A percentile compares a stretch with the other conserved stretches of the same genome.
These are phyloP conservation scores for Fusarium sp. DNA, from an alignment of 2,329 filamentous ascomycete species.

Conservation along the genomic window DNA sequence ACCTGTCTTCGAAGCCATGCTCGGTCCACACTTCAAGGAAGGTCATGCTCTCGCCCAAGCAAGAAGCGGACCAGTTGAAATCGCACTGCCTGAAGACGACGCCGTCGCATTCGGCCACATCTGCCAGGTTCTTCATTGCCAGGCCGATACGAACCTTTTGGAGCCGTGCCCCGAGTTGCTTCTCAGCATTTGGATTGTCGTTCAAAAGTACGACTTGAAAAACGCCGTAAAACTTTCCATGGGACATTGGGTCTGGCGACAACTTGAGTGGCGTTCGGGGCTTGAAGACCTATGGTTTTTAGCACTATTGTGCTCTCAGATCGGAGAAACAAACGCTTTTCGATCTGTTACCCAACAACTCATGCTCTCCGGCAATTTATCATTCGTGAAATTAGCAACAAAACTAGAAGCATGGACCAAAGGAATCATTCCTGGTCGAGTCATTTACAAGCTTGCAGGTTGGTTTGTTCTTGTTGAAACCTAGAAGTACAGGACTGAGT, in stretches of 20 bases:
- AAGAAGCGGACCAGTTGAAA: background rate
- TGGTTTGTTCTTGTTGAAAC: background rate
- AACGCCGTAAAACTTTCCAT: conserved; percentile 16
- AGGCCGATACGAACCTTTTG: conserved; percentile 10
- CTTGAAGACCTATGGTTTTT: background rate
- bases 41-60: background rate
- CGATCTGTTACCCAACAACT: background rate
- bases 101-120: conserved; percentile 2
- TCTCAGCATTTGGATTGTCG: background rate
- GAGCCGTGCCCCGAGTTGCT: background rate
- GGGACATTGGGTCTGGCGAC: background rate
- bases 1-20: conserved; percentile 4
- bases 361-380: rapidly evolving
- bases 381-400: background rate
- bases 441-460: conserved; percentile 6
- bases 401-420: rapidly evolving
- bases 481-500: background rate
- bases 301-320: background rate
- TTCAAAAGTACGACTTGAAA: conserved; percentile 20
- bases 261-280: background rate
- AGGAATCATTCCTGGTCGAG: background rate
- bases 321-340: background rate
- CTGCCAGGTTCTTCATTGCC: conserved; percentile 3
- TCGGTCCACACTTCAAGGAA: conserved; percentile 11
- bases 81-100: conserved; percentile 11